Percentiles rank a stretch among this genome's conserved stretches.
These are phyloP conservation scores for Trypanosoma lewisi DNA, from an alignment of 208 protist genomes.

Conservation along the genomic window DNA sequence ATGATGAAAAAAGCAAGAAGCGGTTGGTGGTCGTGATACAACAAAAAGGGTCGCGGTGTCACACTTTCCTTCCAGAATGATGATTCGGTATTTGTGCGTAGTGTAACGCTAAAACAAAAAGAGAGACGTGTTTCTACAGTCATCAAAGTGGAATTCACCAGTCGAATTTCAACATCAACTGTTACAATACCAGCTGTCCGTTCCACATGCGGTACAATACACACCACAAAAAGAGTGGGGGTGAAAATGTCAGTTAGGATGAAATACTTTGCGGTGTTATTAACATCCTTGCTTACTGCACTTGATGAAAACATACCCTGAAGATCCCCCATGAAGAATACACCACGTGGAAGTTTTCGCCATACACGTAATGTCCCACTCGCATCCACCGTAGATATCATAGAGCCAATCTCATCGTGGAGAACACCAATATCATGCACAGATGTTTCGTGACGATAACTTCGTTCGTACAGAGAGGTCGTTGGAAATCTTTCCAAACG, in stretches of 20 bases:
- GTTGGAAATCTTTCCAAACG: slow-evolving; percentile 34
- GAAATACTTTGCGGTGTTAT: slow-evolving; percentile 2
- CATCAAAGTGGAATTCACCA: slow-evolving; percentile 47
- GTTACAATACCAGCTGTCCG: slow-evolving; percentile 7
- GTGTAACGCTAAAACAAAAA: slow-evolving; percentile 33
- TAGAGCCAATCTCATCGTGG: slow-evolving; percentile 44
- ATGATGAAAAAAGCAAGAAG: slow-evolving; percentile 56
- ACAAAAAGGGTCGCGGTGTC: slow-evolving; percentile 45
- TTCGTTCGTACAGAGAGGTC: slow-evolving; percentile 57
- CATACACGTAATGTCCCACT: slow-evolving; percentile 52
- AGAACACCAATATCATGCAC: slow-evolving; percentile 49
- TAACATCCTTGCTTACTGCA: not conserved
- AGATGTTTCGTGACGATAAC: slow-evolving; percentile 40
- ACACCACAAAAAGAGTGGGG: slow-evolving; percentile 15
- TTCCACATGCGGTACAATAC: slow-evolving; percentile 5
- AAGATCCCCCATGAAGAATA: slow-evolving; percentile 63
- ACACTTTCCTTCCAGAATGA: slow-evolving; percentile 31
- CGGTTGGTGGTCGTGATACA: slow-evolving; percentile 56
- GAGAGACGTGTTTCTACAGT: slow-evolving; percentile 45
- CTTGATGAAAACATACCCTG: slow-evolving; percentile 36
- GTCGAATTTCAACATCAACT: slow-evolving; percentile 45
- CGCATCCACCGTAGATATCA: slow-evolving; percentile 53
- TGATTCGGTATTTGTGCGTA: not conserved
- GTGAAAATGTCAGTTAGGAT: slow-evolving; percentile 13
- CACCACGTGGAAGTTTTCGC: slow-evolving; percentile 67